phyloP scores from a whole-genome alignment of 139 green algal genomes.

The Tetraselmis striata region DNA sequence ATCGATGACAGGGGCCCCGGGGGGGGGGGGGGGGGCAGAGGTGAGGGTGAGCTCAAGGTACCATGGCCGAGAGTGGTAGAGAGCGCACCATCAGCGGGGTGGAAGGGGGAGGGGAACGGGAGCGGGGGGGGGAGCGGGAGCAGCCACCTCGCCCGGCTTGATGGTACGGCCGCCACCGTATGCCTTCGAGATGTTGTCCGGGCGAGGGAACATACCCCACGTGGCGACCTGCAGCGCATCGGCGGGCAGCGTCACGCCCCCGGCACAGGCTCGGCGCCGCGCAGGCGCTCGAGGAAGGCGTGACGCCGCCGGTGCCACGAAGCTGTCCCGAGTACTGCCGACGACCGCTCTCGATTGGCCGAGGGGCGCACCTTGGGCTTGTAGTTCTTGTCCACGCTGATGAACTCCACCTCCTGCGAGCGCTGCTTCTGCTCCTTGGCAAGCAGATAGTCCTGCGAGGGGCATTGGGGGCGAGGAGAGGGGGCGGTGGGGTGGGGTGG shows the following conservation, averaged over 20 bases:
- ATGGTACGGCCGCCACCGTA: conserved; percentile 33
- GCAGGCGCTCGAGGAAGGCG: background rate
- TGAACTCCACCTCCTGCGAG: conserved; percentile 42
- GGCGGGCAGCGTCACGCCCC: conserved; percentile 10
- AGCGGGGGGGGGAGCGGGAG: no score
- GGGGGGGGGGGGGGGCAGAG: no score
- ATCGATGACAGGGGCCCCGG: background rate
- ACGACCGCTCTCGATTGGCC: no score
- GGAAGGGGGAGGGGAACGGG: no score
- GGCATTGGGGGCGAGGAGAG: no score
- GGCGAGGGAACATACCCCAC: conserved; percentile 41
- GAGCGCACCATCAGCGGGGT: no score
- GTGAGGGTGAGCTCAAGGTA: no score
- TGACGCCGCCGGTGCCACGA: background rate
- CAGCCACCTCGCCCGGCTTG: conserved; percentile 2
- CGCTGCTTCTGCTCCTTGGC: background rate
- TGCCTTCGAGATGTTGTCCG: conserved; percentile 25
- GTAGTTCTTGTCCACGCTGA: conserved; percentile 45
- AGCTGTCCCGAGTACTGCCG: no score
- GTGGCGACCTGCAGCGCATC: conserved; percentile 51
- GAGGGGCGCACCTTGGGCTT: conserved; percentile 43
- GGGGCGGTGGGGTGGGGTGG: no score
- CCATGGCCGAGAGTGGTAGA: no score
- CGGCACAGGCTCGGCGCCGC: background rate
- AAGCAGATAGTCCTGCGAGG: background rate